Evolutionary conservation across 192 early-diverging fungal species (phyloP), one percentile per base, ranked within the genome.

Genomic region (Oehlia diaphana): DNA sequence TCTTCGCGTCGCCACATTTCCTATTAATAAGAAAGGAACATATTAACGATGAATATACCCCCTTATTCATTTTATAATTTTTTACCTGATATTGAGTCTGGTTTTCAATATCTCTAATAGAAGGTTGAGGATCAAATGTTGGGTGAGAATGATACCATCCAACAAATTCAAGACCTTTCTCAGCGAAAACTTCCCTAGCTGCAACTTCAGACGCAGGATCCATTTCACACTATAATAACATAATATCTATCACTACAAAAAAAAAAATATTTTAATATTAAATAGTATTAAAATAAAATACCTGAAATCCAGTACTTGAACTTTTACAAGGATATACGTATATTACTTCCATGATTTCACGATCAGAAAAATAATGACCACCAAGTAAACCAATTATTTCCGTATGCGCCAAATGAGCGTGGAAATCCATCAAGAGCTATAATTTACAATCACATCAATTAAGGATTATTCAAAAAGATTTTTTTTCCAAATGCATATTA

Each of bases 101-200:
- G 77, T 92, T 97, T 83, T 95, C 93, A 78, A 97, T 93, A 82
- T 98, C 97, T 80, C 95, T 89, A 16, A 96, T 90, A 64, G 92
- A 94, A 49, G 97, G 97, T 53, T 90, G 91, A 6, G 96, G 92
- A 58, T 95, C 94, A 79, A 98, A 98, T 0, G 94, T 94, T 44
- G 97, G 96, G 83, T 98, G 97, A 49, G 95, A 97, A 82, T 98
- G 97, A 87, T 96, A 98, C 97, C 97, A 98, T 69, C 96, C 96
- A 42, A 97, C 95, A 1, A 94, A 93, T 26, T 82, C 82, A 67
- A 88, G 87, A 0, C 90, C 89, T 79, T 86, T 84, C 8, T 81
- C 81, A 0, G 84, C 86, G 83, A 98, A 98, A 23, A 82, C 88
- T 61, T 92, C 89, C 12, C 95, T 88, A 1, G 97, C 96, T 50